Percentiles rank a stretch among this genome's conserved stretches.
Evolutionary conservation across 2,329 filamentous ascomycete species (phyloP).

Genomic region (Sclerotinia subarctica): DNA sequence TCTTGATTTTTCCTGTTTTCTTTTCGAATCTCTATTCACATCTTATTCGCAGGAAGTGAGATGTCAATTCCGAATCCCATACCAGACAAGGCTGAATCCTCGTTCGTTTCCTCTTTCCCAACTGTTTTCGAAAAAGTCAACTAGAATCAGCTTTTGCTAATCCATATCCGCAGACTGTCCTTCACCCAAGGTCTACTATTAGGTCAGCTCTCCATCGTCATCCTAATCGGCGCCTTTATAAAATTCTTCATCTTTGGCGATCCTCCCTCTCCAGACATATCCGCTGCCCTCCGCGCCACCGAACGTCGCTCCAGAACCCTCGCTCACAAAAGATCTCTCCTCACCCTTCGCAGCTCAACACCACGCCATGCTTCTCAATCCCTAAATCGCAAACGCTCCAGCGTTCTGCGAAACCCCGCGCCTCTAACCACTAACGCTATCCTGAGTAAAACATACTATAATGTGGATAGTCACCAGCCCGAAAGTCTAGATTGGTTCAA

Average conservation of each 20-base stretch:
- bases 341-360: conserved; percentile 52
- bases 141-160: conserved; percentile 3
- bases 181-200: conserved; percentile 93
- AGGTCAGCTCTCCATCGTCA: conserved; percentile 86
- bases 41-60: neutral
- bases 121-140: conserved; percentile 11
- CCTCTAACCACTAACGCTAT: conserved; percentile 89
- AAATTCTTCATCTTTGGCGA: conserved; percentile 99
- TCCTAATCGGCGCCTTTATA: conserved; percentile 92
- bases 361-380: conserved; percentile 43
- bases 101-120: conserved; percentile 38
- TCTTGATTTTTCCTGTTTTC: neutral
- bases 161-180: conserved; percentile 59
- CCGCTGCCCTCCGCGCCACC: conserved; percentile 70
- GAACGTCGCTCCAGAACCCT: conserved; percentile 71
- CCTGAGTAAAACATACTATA: conserved; percentile 95
- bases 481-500: conserved; percentile 99
- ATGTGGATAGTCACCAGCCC: conserved; percentile 90
- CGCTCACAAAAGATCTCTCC: conserved; percentile 71
- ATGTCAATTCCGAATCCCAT: conserved; percentile 18
- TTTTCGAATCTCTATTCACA: neutral
- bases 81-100: conserved; percentile 40
- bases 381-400: conserved; percentile 63
- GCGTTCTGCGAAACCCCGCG: conserved; percentile 68
- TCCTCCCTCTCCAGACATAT: conserved; percentile 76